Conservation (phyloP, 306 rosid species). For the Vachellia pachyceras region DNA sequence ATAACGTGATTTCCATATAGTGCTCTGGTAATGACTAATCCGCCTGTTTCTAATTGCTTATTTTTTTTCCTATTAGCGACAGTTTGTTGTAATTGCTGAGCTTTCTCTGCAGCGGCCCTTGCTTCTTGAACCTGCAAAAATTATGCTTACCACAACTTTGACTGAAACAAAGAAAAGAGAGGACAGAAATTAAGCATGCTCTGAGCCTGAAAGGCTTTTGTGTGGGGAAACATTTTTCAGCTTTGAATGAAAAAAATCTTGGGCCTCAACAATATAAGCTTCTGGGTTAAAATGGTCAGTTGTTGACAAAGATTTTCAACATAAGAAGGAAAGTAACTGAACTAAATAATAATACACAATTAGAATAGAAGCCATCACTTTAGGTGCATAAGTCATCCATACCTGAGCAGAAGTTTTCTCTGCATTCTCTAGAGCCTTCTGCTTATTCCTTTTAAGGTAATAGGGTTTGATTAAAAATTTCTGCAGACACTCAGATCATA, state of each 20-base stretch:
- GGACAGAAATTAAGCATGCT: neutral
- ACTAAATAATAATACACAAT: constrained; percentile 14
- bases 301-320: neutral
- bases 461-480: constrained; percentile 77
- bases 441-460: constrained; percentile 76
- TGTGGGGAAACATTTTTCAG: neutral
- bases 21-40: constrained; percentile 79
- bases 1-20: constrained; percentile 64
- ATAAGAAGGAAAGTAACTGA: constrained; percentile 21
- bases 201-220: neutral
- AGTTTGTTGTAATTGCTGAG: constrained; percentile 80
- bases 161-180: constrained; percentile 21
- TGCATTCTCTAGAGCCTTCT: constrained; percentile 75
- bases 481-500: constrained; percentile 54
- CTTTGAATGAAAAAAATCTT: neutral
- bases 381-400: constrained; percentile 37
- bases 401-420: constrained; percentile 78
- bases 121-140: constrained; percentile 77
- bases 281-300: neutral
- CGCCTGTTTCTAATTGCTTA: constrained; percentile 75
- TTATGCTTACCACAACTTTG: constrained; percentile 16
- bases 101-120: constrained; percentile 82
- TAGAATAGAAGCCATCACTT: constrained; percentile 20
- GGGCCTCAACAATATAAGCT: neutral
- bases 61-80: constrained; percentile 87